A percentile compares a stretch with the other conserved stretches of the same genome.
Evolutionary conservation across 805 yeast genomes (phyloP).

Genomic region (Candida koratica): DNA sequence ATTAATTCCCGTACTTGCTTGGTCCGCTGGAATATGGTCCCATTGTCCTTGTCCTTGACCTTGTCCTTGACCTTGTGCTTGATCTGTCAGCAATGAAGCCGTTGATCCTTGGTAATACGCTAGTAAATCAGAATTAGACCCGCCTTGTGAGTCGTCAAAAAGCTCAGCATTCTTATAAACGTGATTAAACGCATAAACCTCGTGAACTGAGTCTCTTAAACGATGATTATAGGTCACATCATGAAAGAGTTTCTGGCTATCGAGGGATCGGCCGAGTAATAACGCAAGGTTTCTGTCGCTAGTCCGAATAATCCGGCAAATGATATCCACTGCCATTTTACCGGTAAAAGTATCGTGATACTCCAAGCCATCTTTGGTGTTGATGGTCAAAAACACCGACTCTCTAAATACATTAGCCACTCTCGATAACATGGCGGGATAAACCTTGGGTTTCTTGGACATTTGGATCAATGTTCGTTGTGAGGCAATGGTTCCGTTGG

Average conservation of each 20-base stretch:
- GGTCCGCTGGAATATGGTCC: too few relatives aligned
- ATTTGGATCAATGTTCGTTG: slow-evolving; percentile 40
- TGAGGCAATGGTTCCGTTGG: slow-evolving; percentile 26
- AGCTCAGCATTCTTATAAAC: slow-evolving; percentile 44
- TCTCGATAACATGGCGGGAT: slow-evolving; percentile 83
- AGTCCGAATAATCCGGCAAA: slow-evolving; percentile 80
- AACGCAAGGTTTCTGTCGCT: slow-evolving; percentile 89
- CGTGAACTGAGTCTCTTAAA: slow-evolving; percentile 79
- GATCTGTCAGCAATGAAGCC: slow-evolving; percentile 7
- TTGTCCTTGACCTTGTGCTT: slow-evolving; percentile 14
- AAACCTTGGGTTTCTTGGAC: slow-evolving; percentile 62
- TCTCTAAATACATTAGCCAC: slow-evolving; percentile 80
- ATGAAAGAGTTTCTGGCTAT: slow-evolving; percentile 90
- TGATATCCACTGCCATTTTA: slow-evolving; percentile 86
- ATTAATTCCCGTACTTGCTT: slow-evolving; percentile 45
- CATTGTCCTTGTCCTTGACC: too few relatives aligned
- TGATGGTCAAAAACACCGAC: slow-evolving; percentile 64
- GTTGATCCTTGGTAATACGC: slow-evolving; percentile 11
- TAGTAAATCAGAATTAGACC: slow-evolving; percentile 13
- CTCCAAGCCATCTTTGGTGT: slow-evolving; percentile 84
- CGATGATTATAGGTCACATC: slow-evolving; percentile 95
- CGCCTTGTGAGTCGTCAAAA: slow-evolving; percentile 28
- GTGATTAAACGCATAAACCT: slow-evolving; percentile 80
- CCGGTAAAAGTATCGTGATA: slow-evolving; percentile 95
- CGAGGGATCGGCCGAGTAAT: slow-evolving; percentile 83